A percentile compares a stretch with the other conserved stretches of the same genome.
Conservation (phyloP, 805 yeast genomes). For the Myxozyma neglecta region DNA sequence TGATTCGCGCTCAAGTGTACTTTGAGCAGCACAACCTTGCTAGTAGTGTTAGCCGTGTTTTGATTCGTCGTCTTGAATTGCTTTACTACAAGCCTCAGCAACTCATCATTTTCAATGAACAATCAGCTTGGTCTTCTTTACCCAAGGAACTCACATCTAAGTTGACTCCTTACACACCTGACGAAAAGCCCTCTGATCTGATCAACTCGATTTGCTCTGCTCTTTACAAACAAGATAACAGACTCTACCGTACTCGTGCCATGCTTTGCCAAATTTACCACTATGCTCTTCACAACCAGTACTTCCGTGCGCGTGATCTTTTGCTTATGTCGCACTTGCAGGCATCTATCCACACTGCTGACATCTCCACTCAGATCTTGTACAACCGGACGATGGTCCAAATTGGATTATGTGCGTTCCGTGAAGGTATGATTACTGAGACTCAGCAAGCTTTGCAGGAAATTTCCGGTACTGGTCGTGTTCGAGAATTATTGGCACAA, state of each 20-base stretch:
- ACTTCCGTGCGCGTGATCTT: conserved; percentile 82
- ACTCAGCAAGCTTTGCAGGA: conserved; percentile 85
- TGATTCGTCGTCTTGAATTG: conserved; percentile 84
- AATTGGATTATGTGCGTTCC: conserved; percentile 93
- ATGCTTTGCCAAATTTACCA: conserved; percentile 83
- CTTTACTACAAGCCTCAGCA: conserved; percentile 86
- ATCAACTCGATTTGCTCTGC: conserved; percentile 65
- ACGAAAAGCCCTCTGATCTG: conserved; percentile 52
- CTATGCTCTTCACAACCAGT: conserved; percentile 84
- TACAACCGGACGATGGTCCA: conserved; percentile 96
- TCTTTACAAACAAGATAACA: conserved; percentile 65
- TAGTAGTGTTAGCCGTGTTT: conserved; percentile 59
- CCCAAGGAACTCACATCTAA: conserved; percentile 40
- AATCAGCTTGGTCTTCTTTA: conserved; percentile 67
- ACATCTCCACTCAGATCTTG: conserved; percentile 81
- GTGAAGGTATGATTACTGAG: conserved; percentile 80
- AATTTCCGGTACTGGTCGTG: conserved; percentile 78
- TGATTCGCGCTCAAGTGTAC: conserved; percentile 84
- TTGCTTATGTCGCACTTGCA: conserved; percentile 83
- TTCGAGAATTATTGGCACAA: conserved; percentile 92
- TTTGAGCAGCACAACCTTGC: conserved; percentile 57
- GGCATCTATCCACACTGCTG: conserved; percentile 78
- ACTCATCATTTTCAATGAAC: conserved; percentile 68
- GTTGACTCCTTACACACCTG: conserved; percentile 42
- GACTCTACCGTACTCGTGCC: conserved; percentile 76